Percentiles rank a stretch among this genome's conserved stretches.
Conservation (phyloP, 1,139 yeast genomes). For the Wickerhamomyces sp. region DNA sequence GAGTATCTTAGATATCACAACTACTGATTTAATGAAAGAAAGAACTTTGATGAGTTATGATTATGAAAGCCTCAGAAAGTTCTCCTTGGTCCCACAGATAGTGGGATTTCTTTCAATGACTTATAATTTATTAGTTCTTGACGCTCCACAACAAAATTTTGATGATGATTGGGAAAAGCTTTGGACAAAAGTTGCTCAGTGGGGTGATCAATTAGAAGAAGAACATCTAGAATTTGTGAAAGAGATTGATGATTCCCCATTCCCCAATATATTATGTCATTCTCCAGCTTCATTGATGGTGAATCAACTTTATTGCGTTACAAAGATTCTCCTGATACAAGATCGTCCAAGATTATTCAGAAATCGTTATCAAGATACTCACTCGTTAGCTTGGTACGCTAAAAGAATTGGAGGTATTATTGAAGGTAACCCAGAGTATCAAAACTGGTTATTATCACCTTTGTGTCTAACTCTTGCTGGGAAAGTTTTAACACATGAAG, state of each 20-base stretch:
- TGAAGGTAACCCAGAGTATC: conserved; percentile 8
- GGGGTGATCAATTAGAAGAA: conserved; percentile 20
- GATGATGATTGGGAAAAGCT: conserved; percentile 31
- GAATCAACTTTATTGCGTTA: conserved; percentile 33
- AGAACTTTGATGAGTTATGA: conserved; percentile 7
- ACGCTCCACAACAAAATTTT: conserved; percentile 18
- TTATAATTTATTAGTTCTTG: conserved; percentile 6
- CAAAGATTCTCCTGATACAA: conserved; percentile 32
- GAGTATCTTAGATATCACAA: conserved; percentile 3
- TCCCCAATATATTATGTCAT: conserved; percentile 31
- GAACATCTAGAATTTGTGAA: conserved; percentile 26
- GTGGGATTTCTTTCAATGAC: conserved; percentile 6
- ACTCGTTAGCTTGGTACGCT: conserved; percentile 34
- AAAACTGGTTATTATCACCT: conserved; percentile 30
- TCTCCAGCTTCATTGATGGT: conserved; percentile 27
- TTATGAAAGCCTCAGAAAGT: conserved; percentile 3
- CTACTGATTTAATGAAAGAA: conserved; percentile 6
- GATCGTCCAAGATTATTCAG: conserved; percentile 34
- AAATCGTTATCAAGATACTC: conserved; percentile 8
- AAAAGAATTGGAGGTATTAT: conserved; percentile 34
- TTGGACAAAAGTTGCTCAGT: conserved; percentile 30
- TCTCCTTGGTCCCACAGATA: conserved; percentile 3
- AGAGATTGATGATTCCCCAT: conserved; percentile 26
- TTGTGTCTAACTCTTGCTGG: conserved; percentile 40
- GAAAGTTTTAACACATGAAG: conserved; percentile 34